These are phyloP conservation scores for Rhizopus stolonifer DNA, from an alignment of 371 early-diverging fungal species.

Conservation along the genomic window DNA sequence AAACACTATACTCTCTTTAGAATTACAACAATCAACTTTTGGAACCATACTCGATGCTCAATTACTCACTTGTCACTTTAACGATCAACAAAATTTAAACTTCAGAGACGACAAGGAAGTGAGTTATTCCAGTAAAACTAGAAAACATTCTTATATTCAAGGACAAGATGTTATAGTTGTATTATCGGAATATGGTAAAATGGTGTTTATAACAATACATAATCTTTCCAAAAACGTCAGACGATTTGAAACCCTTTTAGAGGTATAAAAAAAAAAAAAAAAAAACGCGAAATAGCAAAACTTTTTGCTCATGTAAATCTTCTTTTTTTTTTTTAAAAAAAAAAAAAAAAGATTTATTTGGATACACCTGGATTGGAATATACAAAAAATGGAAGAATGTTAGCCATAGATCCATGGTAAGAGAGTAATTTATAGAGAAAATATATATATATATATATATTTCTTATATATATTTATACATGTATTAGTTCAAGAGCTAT, in stretches of 20 bases:
- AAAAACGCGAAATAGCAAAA: not conserved
- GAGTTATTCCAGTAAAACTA: slow-evolving; percentile 11
- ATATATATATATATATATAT: no score
- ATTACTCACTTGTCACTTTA: slow-evolving; percentile 20
- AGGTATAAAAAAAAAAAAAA: slow-evolving; percentile 15
- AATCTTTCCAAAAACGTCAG: slow-evolving; percentile 9
- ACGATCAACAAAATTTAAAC: no score
- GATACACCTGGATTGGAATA: slow-evolving; percentile 40
- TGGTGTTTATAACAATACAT: slow-evolving; percentile 32
- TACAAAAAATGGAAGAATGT: slow-evolving; percentile 30
- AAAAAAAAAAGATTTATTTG: slow-evolving; percentile 33
- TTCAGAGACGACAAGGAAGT: no score
- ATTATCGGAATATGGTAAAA: slow-evolving; percentile 43
- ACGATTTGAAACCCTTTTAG: slow-evolving; percentile 36
- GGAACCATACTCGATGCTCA: slow-evolving; percentile 34
- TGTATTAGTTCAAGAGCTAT: slow-evolving; percentile 34
- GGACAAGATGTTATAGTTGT: slow-evolving; percentile 36
- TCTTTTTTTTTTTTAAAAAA: not conserved
- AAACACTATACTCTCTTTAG: slow-evolving; percentile 6
- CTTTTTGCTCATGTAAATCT: not conserved
- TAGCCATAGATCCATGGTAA: slow-evolving; percentile 47
- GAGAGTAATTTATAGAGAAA: no score
- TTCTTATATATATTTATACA: no score
- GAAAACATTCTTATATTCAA: slow-evolving; percentile 28
- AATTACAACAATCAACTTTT: slow-evolving; percentile 34